Evolutionary conservation across 108 stramenopile genomes (phyloP), one percentile per base, ranked within the genome.

Genomic region (Fragilariopsis cylindrus): DNA sequence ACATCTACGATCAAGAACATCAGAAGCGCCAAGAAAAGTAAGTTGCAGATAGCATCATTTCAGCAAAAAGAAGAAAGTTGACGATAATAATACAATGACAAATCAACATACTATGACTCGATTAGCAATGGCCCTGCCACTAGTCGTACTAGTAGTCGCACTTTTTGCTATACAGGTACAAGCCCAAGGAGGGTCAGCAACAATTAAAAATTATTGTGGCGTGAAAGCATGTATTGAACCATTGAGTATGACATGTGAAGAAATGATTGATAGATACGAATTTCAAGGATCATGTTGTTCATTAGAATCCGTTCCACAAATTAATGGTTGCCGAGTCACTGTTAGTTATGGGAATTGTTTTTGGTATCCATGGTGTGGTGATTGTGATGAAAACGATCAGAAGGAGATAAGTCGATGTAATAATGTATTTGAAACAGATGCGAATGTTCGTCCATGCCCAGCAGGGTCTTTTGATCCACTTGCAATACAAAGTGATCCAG

Each of bases 201-300:
- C 30, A 30, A 52, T 52, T 11, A 42, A 65, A 15, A 72, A 54
- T 41, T 57, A 57, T 43, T 79, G 78, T 62, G 78, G 67, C 1
- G 49, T 30, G 0, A 18, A 18, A 6, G 56, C 63, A 4, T 79
- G 78, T 21, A 11, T 69, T 41, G 57, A 48, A 3, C 71, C 70
- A 3, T 3, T 79, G 12, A 21, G 49, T 5, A 49, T 53, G 8
- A 62, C 72, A 7, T 79, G 78, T 49, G 58, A 69, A 44, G 49
- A 73, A 46, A 30, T 79, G 57, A 53, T 79, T 52, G 39, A 53
- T 2, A 43, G 42, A 39, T 79, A 73, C 42, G 8, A 53, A 21
- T 73, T 79, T 49, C 72, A 72, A 43, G 78, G 78, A 48, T 62
- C 64, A 19, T 79, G 78, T 48, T 79, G 78, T 53, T 21, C 70